phyloP scores from a whole-genome alignment of 1,284 basidiomycete genomes.

The Cryptococcus hybrid region DNA sequence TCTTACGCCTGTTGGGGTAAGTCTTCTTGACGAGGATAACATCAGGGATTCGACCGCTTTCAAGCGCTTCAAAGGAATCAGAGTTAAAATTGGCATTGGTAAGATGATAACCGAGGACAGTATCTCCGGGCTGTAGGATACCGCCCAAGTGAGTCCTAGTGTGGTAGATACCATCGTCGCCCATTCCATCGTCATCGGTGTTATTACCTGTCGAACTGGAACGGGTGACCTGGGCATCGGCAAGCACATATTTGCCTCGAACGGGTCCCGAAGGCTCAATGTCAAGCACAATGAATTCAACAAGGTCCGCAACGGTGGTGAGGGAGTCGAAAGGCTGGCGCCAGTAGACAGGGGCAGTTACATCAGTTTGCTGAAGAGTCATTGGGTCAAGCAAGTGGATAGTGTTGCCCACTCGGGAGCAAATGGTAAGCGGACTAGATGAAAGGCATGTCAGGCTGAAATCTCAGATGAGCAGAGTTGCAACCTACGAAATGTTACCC shows the following conservation, averaged over 20 bases:
- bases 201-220: slow-evolving; percentile 58
- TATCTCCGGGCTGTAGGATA: slow-evolving; percentile 93
- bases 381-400: slow-evolving; percentile 87
- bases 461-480: not conserved
- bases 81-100: slow-evolving; percentile 92
- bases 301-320: slow-evolving; percentile 76
- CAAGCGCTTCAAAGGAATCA: slow-evolving; percentile 74
- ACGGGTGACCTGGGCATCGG: slow-evolving; percentile 92
- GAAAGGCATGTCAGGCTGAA: not conserved
- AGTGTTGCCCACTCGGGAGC: slow-evolving; percentile 87
- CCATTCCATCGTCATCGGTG: slow-evolving; percentile 50
- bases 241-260: slow-evolving; percentile 75
- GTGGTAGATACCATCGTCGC: slow-evolving; percentile 79
- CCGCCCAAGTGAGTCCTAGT: slow-evolving; percentile 94
- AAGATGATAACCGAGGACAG: slow-evolving; percentile 86
- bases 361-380: slow-evolving; percentile 80
- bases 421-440: slow-evolving; percentile 72
- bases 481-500: slow-evolving; percentile 69
- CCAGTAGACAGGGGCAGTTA: slow-evolving; percentile 84
- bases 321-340: slow-evolving; percentile 81
- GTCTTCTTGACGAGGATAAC: slow-evolving; percentile 93
- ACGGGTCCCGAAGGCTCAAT: slow-evolving; percentile 75
- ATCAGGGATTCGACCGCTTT: slow-evolving; percentile 76
- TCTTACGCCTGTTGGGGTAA: slow-evolving; percentile 92
- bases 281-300: slow-evolving; percentile 95